Evolutionary conservation across 2,329 filamentous ascomycete species (phyloP).

Genomic region (Penicillium aurantiogriseum): DNA sequence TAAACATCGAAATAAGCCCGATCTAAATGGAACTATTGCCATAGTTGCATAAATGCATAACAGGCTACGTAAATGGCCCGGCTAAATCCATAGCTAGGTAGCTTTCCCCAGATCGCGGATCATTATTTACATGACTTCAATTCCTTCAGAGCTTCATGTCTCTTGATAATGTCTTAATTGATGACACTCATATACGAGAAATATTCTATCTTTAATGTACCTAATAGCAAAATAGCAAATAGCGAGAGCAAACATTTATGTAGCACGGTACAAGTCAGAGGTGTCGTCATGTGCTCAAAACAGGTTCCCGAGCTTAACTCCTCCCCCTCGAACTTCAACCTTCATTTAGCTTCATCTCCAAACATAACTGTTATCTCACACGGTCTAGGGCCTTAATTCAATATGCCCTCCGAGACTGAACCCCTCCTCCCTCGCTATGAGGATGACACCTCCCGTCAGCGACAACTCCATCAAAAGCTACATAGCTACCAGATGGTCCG

Average conservation of each 20-base stretch:
- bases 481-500: slow-evolving; percentile 90
- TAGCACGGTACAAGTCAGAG: background rate
- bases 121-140: background rate
- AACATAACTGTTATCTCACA: background rate
- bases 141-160: no score
- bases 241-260: background rate
- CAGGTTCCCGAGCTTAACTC: slow-evolving; percentile 5
- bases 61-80: background rate
- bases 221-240: background rate
- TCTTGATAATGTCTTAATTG: background rate
- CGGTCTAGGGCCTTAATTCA: slow-evolving; percentile 1
- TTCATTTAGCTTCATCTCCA: background rate
- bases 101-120: slow-evolving; percentile 11
- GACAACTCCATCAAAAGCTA: slow-evolving; percentile 79
- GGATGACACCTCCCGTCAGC: slow-evolving; percentile 76
- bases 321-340: background rate
- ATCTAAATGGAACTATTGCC: slow-evolving; percentile 1
- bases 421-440: slow-evolving; percentile 73
- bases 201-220: no score
- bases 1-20: background rate
- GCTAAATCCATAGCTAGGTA: slow-evolving; percentile 3
- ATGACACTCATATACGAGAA: background rate
- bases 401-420: slow-evolving; percentile 61
- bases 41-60: background rate
- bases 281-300: slow-evolving; percentile 15